Evolutionary conservation across 23 red algal species (phyloP).

Genomic region (Gracilaria caudata): DNA sequence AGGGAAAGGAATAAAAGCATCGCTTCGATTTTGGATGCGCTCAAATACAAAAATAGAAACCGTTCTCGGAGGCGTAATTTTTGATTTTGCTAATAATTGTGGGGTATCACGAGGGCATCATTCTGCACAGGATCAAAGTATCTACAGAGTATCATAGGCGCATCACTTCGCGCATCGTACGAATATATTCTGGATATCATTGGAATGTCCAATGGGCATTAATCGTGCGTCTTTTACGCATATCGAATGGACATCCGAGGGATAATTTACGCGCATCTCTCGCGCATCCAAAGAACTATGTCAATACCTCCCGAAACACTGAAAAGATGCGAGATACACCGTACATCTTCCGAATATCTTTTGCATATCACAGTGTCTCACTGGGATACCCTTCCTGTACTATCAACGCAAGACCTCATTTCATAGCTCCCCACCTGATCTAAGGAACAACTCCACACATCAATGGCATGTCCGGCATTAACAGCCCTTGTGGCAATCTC

Average conservation of each 20-base stretch:
- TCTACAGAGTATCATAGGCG: background rate
- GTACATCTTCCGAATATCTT: background rate
- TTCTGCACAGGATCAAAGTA: background rate
- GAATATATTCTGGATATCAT: background rate
- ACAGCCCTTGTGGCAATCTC: slow-evolving; percentile 87
- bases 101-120: background rate
- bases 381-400: slow-evolving; percentile 96
- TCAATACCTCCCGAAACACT: background rate
- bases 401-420: slow-evolving; percentile 99
- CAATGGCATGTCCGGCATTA: slow-evolving; percentile 94
- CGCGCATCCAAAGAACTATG: background rate
- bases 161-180: background rate
- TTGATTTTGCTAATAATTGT: background rate
- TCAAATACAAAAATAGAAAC: background rate
- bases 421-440: slow-evolving; percentile 99
- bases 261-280: background rate
- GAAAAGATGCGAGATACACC: background rate
- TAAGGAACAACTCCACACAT: slow-evolving; percentile 89
- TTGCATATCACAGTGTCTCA: background rate
- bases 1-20: background rate
- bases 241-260: background rate
- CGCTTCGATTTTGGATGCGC: background rate
- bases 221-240: background rate
- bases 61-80: background rate
- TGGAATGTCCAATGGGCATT: background rate